Evolutionary conservation across 805 yeast genomes (phyloP).

Genomic region (Candida koratica): DNA sequence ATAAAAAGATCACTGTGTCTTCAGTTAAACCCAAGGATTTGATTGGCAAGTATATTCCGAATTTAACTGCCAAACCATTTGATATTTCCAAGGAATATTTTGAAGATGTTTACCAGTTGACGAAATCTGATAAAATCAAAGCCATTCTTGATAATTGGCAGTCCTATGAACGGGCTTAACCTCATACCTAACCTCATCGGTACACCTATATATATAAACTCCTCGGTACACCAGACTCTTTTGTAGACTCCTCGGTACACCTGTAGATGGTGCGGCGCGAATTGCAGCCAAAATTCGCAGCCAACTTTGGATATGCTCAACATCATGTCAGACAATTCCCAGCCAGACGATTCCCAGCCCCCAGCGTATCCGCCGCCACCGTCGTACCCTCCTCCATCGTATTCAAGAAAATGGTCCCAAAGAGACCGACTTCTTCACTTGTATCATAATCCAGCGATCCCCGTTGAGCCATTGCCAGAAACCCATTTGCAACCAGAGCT

Average conservation of each 20-base stretch:
- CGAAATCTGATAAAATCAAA: slow-evolving; percentile 88
- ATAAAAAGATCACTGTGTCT: slow-evolving; percentile 90
- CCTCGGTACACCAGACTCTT: too few species aligned
- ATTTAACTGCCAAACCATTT: slow-evolving; percentile 97
- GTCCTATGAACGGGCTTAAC: slow-evolving; percentile 54
- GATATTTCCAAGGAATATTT: slow-evolving; percentile 94
- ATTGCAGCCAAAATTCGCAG: too few species aligned
- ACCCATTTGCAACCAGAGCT: not conserved
- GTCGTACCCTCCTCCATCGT: not conserved
- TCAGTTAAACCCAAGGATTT: slow-evolving; percentile 93
- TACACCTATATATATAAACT: too few species aligned
- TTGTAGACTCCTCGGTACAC: too few species aligned
- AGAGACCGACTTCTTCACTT: not conserved
- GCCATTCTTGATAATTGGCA: slow-evolving; percentile 94
- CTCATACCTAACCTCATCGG: slow-evolving; percentile 7
- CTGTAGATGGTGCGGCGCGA: too few species aligned
- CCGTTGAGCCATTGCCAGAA: not conserved
- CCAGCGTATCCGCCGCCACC: not conserved
- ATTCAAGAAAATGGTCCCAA: slow-evolving; percentile 1
- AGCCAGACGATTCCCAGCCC: too few species aligned
- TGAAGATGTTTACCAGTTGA: slow-evolving; percentile 89
- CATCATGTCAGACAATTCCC: too few species aligned
- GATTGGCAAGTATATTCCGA: slow-evolving; percentile 95
- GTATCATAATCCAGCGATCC: too few species aligned
- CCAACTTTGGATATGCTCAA: too few species aligned